Base-by-base conservation (phyloP, 768 basidiomycete species). In the Kwoniella europaea region DNA sequence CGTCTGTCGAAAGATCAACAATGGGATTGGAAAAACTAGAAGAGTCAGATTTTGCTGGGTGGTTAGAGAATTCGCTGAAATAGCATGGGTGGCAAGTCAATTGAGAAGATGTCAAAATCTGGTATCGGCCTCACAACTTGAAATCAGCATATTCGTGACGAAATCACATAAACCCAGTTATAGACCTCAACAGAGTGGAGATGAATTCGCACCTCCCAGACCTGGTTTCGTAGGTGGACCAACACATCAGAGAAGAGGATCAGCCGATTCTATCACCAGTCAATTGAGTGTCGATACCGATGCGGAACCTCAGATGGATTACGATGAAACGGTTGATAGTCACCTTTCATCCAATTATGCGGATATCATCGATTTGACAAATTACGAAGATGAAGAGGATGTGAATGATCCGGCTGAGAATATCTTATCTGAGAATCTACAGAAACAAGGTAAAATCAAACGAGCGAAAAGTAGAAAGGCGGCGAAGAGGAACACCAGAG, bases 41-140 rank as follows among this genome's bases (percentile, higher is more conserved):
- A 86, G 92, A 4, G 87, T 92, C 0, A 86, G 91, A 18, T 91
- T 92, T 72, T 86, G 92, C 2, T 92, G 91, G 91, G 86, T 92
- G 55, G 85, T 91, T 22, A 86, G 91, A 50, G 92, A 92, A 76
- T 92, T 89, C 76, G 91, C 89, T 20, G 90, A 92, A 72, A 85
- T 92, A 41, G 88, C 90, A 65, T 92, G 91, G 91, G 89, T 90
- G 69, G 90, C 92, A 2, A 85, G 88, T 9, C 84, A 87, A 60
- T 79, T 92, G 44, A 87, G 88, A n/a, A 85, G 86, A 18, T 92
- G 90, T 82, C 86, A 87, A 78, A 84, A 86, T 42, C 85, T 90
- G 79, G 85, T 89, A 41, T 75, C 82, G 75, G 85, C 62, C 76
- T 84, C 57, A 5, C 81, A 80, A 22, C 85, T 92, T 3, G 88